These are phyloP conservation scores for Colletotrichum sp. DNA, from an alignment of 2,329 filamentous ascomycete genomes.

Conservation along the genomic window DNA sequence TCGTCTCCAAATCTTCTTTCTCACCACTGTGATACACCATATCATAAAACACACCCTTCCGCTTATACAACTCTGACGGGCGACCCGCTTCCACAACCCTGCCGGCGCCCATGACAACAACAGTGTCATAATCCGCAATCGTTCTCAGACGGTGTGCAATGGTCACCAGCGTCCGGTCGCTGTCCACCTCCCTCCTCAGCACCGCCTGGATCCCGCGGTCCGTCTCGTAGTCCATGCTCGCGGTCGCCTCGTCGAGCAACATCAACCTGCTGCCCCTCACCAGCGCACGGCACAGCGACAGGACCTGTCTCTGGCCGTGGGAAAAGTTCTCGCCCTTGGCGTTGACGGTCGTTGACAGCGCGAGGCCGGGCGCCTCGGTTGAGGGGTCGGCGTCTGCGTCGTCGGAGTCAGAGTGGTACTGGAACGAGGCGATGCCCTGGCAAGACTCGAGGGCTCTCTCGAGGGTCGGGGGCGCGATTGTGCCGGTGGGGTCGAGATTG, in stretches of 20 bases:
- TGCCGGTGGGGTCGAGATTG: conserved; percentile 70
- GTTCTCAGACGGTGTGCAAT: conserved; percentile 76
- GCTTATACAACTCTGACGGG: conserved; percentile 50
- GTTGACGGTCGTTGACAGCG: conserved; percentile 52
- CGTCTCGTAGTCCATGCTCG: conserved; percentile 64
- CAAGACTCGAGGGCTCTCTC: conserved; percentile 67
- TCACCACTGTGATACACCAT: conserved; percentile 63
- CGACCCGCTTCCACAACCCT: conserved; percentile 58
- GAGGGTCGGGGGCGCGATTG: conserved; percentile 58
- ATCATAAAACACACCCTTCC: conserved; percentile 54
- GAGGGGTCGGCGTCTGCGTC: conserved; percentile 26
- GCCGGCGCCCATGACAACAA: conserved; percentile 62
- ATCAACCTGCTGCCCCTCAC: conserved; percentile 61
- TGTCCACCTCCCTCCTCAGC: conserved; percentile 53
- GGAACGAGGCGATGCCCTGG: conserved; percentile 61
- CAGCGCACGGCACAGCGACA: conserved; percentile 62
- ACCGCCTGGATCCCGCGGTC: conserved; percentile 61
- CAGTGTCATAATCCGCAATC: conserved; percentile 65
- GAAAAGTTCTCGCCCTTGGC: conserved; percentile 61
- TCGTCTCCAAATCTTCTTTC: conserved; percentile 47
- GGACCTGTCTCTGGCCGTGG: conserved; percentile 63
- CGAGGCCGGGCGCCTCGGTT: conserved; percentile 28
- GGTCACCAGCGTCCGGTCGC: conserved; percentile 58
- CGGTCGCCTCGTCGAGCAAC: conserved; percentile 64
- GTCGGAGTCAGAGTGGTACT: conserved; percentile 40